Evolutionary conservation across 2,329 filamentous ascomycete genomes (phyloP).

Genomic region (Aspergillus brunneoviolaceus): DNA sequence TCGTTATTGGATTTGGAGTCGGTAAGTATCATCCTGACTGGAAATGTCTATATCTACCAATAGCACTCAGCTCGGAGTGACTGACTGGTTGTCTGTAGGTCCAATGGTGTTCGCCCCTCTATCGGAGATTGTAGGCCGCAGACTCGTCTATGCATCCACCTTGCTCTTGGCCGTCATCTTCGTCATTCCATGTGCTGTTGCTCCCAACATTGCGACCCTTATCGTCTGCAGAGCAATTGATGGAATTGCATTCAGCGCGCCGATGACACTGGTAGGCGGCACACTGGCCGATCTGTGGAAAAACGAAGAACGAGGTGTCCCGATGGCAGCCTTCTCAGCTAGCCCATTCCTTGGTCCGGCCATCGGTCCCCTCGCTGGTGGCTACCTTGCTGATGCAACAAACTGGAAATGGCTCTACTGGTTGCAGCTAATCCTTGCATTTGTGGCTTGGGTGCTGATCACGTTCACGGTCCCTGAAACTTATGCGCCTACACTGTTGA

Average conservation of each 20-base stretch:
- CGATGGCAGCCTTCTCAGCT: conserved; percentile 82
- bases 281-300: conserved; percentile 82
- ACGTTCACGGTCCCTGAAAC: conserved; percentile 90
- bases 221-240: conserved; percentile 75
- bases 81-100: conserved; percentile 42
- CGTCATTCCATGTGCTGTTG: conserved; percentile 74
- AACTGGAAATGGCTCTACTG: conserved; percentile 87
- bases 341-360: conserved; percentile 82
- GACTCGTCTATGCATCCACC: conserved; percentile 68
- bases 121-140: conserved; percentile 71
- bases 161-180: conserved; percentile 72
- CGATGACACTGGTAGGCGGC: conserved; percentile 82
- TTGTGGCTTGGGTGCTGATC: conserved; percentile 69
- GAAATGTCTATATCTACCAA: neutral
- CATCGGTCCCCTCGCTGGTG: conserved; percentile 73
- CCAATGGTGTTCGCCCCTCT: conserved; percentile 79
- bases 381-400: conserved; percentile 67
- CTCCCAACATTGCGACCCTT: conserved; percentile 73
- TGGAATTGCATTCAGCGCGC: conserved; percentile 79
- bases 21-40: conserved; percentile 45
- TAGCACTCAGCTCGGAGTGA: neutral
- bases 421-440: conserved; percentile 77
- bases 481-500: conserved; percentile 76
- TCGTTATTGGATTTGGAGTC: conserved; percentile 79
- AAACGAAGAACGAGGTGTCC: conserved; percentile 78